Evolutionary conservation across 108 stramenopile genomes (phyloP), one percentile per base, ranked within the genome.

Genomic region (Pseudonitzschia pungens): DNA sequence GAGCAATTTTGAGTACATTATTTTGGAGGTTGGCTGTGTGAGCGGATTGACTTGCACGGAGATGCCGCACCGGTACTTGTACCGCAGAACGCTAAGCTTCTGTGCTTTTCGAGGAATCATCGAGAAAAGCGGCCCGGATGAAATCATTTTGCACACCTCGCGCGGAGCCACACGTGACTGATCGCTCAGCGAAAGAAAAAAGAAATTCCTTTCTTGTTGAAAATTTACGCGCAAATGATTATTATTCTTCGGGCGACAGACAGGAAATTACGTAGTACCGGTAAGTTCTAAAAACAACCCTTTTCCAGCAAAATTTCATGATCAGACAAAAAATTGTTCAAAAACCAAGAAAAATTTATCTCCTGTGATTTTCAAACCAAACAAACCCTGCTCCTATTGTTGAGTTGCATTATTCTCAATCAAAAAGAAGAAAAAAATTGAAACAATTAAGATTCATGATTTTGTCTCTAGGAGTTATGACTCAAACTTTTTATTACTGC

Each of bases 211-310:
- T 24, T 26, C 54, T 53, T 18, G 22, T 22, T 55, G 22, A 26
- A 55, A 55, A 55, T 26, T 55, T 55, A 26, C 20, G 16, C 24
- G 54, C 54, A 26, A 4, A 55, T 10, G 14, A 8, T 48, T 6
- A 36, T 2, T 2, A 11, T 48, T 48, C 45, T 48, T 12, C 54
- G 54, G 54, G 26, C 54, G 54, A 55, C 54, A 55, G 54, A 55
- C 54, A 55, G 54, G 22, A 55, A 48, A 55, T 21, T 21, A n/a
- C n/a, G n/a, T n/a, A n/a, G n/a, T n/a, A n/a, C n/a, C n/a, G 10
- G 10, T 51, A 51, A 55, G 54, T 55, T 55, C 54, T 55, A 55
- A 55, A 55, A 55, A 55, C 54, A 55, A 20, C 26, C 12, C 1
- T 48, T 48, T 48, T 18, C 18, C 3, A 48, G 45, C 2, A 18